Percentiles rank a stretch among this genome's conserved stretches.
Evolutionary conservation across 192 early-diverging fungal species (phyloP).

Genomic region (Coemansia sp.): DNA sequence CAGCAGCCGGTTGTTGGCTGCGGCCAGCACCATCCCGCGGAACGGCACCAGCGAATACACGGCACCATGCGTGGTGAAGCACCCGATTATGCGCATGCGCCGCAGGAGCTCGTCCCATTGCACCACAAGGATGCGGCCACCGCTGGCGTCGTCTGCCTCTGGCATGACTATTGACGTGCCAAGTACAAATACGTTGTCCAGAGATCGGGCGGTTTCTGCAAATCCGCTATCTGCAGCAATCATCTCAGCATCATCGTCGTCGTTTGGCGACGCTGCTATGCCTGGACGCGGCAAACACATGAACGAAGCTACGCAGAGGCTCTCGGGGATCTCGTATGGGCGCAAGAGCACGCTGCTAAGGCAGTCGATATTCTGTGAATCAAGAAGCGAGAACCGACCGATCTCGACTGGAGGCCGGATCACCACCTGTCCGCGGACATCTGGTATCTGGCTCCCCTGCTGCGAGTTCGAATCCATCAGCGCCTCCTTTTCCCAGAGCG

Average conservation of each 20-base stretch:
- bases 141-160: constrained; percentile 62
- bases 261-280: neutral
- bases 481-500: constrained; percentile 12
- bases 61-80: constrained; percentile 59
- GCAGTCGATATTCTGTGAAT: constrained; percentile 69
- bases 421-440: neutral
- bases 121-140: constrained; percentile 74
- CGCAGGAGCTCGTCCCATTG: constrained; percentile 52
- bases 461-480: constrained; percentile 12
- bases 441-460: constrained; percentile 7
- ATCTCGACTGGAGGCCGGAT: constrained; percentile 22
- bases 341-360: constrained; percentile 22
- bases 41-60: constrained; percentile 61
- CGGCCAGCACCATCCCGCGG: constrained; percentile 65
- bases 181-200: constrained; percentile 62
- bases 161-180: constrained; percentile 70
- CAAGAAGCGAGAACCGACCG: constrained; percentile 64
- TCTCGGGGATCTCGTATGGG: constrained; percentile 37
- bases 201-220: neutral
- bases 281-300: constrained; percentile 6
- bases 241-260: neutral
- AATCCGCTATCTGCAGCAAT: neutral
- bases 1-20: constrained; percentile 59
- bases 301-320: constrained; percentile 35
- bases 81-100: constrained; percentile 56